These are phyloP conservation scores for Kockovaella imperatae DNA, from an alignment of 768 basidiomycete species.

Conservation along the genomic window DNA sequence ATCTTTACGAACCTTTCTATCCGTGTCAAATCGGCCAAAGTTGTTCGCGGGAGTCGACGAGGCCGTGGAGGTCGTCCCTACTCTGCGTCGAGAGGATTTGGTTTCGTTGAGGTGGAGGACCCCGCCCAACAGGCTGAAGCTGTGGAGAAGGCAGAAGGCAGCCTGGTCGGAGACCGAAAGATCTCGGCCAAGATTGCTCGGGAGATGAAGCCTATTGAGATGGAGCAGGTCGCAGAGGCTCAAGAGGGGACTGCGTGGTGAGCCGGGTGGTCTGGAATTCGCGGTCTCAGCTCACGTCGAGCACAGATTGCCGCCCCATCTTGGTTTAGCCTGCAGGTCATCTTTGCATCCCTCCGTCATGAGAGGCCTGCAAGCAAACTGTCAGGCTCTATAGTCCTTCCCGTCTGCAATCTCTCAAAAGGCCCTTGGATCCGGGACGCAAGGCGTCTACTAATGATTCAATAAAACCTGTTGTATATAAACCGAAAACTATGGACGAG, in stretches of 20 bases:
- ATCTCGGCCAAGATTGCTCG: slow-evolving; percentile 95
- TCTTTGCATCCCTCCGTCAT: no score
- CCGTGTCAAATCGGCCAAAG: slow-evolving; percentile 72
- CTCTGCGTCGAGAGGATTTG: slow-evolving; percentile 90
- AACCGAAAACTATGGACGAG: no score
- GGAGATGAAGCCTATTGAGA: slow-evolving; percentile 55
- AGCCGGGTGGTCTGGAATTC: no score
- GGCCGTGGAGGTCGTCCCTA: slow-evolving; percentile 58
- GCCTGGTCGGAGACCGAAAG: slow-evolving; percentile 72
- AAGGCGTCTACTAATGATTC: no score
- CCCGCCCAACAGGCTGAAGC: slow-evolving; percentile 89
- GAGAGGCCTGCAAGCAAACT: no score
- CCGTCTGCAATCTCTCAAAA: no score
- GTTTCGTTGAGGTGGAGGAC: slow-evolving; percentile 88
- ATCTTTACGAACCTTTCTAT: slow-evolving; percentile 84
- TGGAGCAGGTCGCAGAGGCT: slow-evolving; percentile 22
- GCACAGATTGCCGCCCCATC: no score
- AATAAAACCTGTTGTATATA: no score
- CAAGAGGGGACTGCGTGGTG: background rate
- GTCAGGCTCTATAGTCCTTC: no score
- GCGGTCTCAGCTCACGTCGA: no score
- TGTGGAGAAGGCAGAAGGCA: slow-evolving; percentile 74
- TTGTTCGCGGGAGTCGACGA: slow-evolving; percentile 51
- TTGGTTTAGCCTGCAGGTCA: no score
- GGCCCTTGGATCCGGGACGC: no score